Evolutionary conservation across 2,329 filamentous ascomycete species (phyloP), one percentile per base, ranked within the genome.

Genomic region (Aspergillus sp.): DNA sequence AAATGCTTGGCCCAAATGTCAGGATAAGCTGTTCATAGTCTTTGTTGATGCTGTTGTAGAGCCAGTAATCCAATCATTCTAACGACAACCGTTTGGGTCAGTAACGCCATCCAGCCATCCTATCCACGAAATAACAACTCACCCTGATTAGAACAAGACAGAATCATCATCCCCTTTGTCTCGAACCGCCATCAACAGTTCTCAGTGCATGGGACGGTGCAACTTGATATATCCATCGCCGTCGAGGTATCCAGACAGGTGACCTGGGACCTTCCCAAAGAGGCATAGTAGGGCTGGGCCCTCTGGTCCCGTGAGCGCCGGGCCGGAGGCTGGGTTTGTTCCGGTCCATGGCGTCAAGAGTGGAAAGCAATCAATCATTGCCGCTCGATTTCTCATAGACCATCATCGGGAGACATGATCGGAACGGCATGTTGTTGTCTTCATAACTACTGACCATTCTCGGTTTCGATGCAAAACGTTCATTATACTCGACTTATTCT

Each of bases 341-440:
- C 53, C 50, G 46, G 45, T 7, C 42, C 40, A 62, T 58, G 59
- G 58, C 57, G 59, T 61, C 54, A 57, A 58, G 51, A 40, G 46
- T 42, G 36, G 19, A 37, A 60, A 57, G 56, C 57, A 61, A 65
- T 2, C 19, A 19, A 64, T 64, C 57, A 62, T 54, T 41, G 59
- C 52, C 47, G 51, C 40, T 52, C 51, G 48, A 64, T 64, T 64
- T 61, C 60, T 64, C 60, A 64, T 54, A 50, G 44, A 43, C 40
- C 45, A 39, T 48, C 45, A 39, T 48, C 44, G 40, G 27, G 9
- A 44, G 40, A 42, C 34, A 37, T 40, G 30, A 31, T 38, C 34
- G 12, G 11, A 38, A 28, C 6, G 9, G 30, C 39, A 43, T 19
- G 19, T 19, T 19, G 19, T 32, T 11, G n/a, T 19, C 36, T 9